Conservation (phyloP, 179 eudicot genomes). For the Vitellaria paradoxa region DNA sequence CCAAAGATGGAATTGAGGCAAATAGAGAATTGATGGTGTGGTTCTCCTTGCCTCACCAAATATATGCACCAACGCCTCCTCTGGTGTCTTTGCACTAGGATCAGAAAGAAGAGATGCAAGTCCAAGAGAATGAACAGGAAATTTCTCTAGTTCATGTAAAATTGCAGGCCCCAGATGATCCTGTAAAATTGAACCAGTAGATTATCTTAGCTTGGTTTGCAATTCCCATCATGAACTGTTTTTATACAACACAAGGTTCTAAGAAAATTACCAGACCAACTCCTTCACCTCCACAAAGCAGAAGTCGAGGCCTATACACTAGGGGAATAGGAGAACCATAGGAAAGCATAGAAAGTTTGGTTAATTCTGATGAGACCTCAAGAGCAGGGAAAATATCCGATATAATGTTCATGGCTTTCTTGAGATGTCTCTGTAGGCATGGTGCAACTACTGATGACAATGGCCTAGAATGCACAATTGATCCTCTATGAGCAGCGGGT, state of each 20-base stretch:
- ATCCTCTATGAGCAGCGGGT: conserved; percentile 99
- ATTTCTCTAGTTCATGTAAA: conserved; percentile 95
- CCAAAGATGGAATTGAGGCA: conserved; percentile 91
- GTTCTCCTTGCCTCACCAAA: conserved; percentile 99
- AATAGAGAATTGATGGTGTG: conserved; percentile 86
- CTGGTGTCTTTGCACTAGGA: conserved; percentile 99
- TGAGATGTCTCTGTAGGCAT: conserved; percentile 75
- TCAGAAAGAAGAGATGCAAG: conserved; percentile 98
- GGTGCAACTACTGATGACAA: conserved; percentile 89
- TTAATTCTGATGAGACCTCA: conserved; percentile 61
- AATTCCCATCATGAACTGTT: not conserved
- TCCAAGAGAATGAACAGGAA: conserved; percentile 97
- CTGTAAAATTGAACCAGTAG: conserved; percentile 58
- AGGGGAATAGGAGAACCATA: conserved; percentile 89
- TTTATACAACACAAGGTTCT: not conserved
- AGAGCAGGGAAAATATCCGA: conserved; percentile 86
- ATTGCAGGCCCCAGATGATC: conserved; percentile 99
- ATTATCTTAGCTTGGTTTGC: conserved; percentile 30
- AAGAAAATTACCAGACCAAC: conserved; percentile 79
- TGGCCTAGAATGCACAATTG: conserved; percentile 95
- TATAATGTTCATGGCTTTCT: conserved; percentile 65
- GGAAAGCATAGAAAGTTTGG: conserved; percentile 75
- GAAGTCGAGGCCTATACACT: conserved; percentile 90
- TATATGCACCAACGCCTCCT: conserved; percentile 97
- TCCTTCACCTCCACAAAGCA: conserved; percentile 75